These are phyloP conservation scores for Wickerhamomyces strasburgensis DNA, from an alignment of 805 yeast species.

Conservation along the genomic window DNA sequence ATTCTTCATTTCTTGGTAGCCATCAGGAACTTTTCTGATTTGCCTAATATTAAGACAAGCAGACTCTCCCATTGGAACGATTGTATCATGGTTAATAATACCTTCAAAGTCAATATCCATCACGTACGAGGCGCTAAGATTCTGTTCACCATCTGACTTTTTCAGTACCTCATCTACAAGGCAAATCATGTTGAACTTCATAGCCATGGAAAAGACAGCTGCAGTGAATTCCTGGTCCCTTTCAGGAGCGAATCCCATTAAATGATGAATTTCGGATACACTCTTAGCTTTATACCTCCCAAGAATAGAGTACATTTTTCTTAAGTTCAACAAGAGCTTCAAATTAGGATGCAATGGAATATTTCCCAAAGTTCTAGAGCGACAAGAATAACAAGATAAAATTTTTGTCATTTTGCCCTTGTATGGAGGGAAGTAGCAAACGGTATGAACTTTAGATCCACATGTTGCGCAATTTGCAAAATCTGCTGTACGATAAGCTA, in stretches of 20 bases:
- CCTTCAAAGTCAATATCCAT: slow-evolving; percentile 12
- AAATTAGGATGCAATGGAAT: slow-evolving; percentile 18
- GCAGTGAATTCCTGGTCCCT: background rate
- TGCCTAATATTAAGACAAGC: background rate
- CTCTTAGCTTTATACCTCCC: slow-evolving; percentile 18
- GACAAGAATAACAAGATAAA: slow-evolving; percentile 26
- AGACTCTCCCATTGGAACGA: slow-evolving; percentile 1
- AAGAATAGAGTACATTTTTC: slow-evolving; percentile 31
- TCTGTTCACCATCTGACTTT: slow-evolving; percentile 2
- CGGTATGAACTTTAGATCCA: slow-evolving; percentile 27
- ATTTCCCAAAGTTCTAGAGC: slow-evolving; percentile 17
- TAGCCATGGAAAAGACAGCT: background rate
- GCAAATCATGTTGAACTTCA: background rate
- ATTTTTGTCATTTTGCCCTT: slow-evolving; percentile 10
- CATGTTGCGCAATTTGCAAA: slow-evolving; percentile 28
- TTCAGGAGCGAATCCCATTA: slow-evolving; percentile 13
- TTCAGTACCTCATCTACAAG: background rate
- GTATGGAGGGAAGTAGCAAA: slow-evolving; percentile 32
- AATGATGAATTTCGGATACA: slow-evolving; percentile 11
- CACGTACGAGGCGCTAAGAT: slow-evolving; percentile 4
- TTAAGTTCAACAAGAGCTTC: slow-evolving; percentile 29
- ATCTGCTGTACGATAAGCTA: slow-evolving; percentile 10
- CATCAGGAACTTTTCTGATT: background rate
- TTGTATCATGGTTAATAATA: slow-evolving; percentile 3
- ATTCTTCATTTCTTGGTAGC: background rate